These are phyloP conservation scores for Scedosporium minutisporum DNA, from an alignment of 2,329 filamentous ascomycete genomes.

Conservation along the genomic window DNA sequence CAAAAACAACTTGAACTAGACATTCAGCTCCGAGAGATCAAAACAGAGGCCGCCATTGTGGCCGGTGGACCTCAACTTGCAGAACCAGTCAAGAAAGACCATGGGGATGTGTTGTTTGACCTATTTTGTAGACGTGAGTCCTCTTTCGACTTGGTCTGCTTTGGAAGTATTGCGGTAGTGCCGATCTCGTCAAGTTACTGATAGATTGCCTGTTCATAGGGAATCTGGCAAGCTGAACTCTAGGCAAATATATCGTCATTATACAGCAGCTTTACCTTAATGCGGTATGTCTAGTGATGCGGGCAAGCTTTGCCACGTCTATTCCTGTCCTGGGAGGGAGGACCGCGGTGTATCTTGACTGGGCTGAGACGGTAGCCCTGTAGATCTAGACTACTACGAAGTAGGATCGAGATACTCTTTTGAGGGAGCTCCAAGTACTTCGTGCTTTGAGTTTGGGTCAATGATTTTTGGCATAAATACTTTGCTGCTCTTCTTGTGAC, in stretches of 20 bases:
- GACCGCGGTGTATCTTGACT: neutral
- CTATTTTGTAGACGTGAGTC: neutral
- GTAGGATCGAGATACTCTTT: too few relatives aligned
- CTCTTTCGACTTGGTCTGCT: neutral
- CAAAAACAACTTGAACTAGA: neutral
- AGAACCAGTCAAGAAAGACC: neutral
- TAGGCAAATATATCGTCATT: neutral
- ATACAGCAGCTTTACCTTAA: neutral
- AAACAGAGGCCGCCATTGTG: neutral
- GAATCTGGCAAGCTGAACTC: neutral
- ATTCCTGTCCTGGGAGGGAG: neutral
- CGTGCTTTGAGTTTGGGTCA: too few relatives aligned
- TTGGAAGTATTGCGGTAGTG: neutral
- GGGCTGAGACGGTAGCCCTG: too few relatives aligned
- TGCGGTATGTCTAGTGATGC: neutral
- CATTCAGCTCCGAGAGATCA: neutral
- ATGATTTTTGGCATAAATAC: too few relatives aligned
- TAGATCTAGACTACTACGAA: too few relatives aligned
- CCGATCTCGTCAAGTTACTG: neutral
- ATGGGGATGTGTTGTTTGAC: neutral
- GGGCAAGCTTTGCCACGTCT: neutral
- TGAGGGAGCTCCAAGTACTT: too few relatives aligned
- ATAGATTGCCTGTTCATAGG: too few relatives aligned
- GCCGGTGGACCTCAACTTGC: neutral
- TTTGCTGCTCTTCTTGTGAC: too few relatives aligned